phyloP scores from a whole-genome alignment of 2,329 filamentous ascomycete species.

The Cercospora sp. region DNA sequence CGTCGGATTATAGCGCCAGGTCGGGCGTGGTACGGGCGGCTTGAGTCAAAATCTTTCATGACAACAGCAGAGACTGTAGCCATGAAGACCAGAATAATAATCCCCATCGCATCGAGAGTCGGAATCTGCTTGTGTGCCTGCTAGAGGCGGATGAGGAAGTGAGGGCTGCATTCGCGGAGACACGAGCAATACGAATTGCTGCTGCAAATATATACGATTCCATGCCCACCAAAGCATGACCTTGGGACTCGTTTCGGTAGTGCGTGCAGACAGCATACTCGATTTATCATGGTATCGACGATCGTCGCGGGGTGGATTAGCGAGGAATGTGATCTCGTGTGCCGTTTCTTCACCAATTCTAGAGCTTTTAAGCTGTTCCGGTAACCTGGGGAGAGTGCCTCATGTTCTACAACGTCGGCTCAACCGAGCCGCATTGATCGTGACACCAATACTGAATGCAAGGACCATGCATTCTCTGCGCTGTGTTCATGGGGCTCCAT shows the following conservation, averaged over 20 bases:
- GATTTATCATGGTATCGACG: not conserved
- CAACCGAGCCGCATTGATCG: not conserved
- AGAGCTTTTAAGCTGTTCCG: not conserved
- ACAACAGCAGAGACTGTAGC: not conserved
- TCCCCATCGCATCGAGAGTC: not conserved
- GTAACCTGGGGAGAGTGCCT: not conserved
- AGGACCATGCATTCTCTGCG: not conserved
- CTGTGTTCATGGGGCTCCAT: not conserved
- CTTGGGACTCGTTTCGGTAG: not conserved
- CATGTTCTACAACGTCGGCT: not conserved
- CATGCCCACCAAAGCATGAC: not conserved
- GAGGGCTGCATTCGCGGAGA: not conserved
- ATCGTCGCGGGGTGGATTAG: not conserved
- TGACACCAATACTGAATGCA: not conserved
- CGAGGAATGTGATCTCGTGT: not conserved
- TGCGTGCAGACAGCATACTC: not conserved
- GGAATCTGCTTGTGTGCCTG: not conserved
- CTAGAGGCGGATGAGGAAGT: not conserved
- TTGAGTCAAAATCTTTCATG: not conserved
- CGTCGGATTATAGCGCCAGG: not conserved
- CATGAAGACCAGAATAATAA: not conserved
- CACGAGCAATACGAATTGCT: not conserved
- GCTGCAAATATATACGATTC: not conserved
- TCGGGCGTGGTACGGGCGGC: not conserved
- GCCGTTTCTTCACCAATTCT: not conserved